Percentiles rank a stretch among this genome's conserved stretches.
phyloP scores from a whole-genome alignment of 2,329 filamentous ascomycete genomes.

The Aspergillus aculeatinus region DNA sequence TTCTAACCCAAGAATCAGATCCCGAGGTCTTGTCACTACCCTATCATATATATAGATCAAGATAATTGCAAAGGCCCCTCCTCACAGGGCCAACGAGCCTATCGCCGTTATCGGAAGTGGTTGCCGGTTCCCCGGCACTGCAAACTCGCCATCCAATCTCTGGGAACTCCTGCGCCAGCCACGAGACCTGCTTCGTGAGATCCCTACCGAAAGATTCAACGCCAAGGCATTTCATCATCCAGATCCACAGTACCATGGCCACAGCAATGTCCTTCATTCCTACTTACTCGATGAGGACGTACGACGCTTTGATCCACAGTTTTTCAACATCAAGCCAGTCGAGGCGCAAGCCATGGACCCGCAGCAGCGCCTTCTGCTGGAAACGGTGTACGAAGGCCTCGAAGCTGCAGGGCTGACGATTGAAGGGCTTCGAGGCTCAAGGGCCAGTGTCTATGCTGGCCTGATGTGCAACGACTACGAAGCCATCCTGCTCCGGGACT shows the following conservation, averaged over 20 bases:
- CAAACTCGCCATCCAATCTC: neutral
- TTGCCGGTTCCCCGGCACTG: neutral
- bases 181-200: no score
- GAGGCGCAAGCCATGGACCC: constrained; percentile 17
- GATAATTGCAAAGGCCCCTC: no score
- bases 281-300: neutral
- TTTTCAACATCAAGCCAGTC: constrained; percentile 9
- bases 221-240: no score
- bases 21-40: no score
- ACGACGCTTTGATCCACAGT: constrained; percentile 6
- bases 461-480: constrained; percentile 9
- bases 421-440: neutral
- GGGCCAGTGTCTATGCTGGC: constrained; percentile 8
- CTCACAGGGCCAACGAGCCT: neutral
- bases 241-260: no score
- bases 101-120: neutral
- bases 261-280: no score
- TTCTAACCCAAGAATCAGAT: no score
- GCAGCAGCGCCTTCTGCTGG: constrained; percentile 12
- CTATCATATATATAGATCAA: no score
- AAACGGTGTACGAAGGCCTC: constrained; percentile 13
- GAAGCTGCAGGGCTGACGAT: constrained; percentile 2
- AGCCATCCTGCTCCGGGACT: neutral
- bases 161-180: neutral
- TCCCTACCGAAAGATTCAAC: no score